Base-by-base conservation (phyloP, 371 early-diverging fungal genomes). In the Apophysomyces ossiformis region DNA sequence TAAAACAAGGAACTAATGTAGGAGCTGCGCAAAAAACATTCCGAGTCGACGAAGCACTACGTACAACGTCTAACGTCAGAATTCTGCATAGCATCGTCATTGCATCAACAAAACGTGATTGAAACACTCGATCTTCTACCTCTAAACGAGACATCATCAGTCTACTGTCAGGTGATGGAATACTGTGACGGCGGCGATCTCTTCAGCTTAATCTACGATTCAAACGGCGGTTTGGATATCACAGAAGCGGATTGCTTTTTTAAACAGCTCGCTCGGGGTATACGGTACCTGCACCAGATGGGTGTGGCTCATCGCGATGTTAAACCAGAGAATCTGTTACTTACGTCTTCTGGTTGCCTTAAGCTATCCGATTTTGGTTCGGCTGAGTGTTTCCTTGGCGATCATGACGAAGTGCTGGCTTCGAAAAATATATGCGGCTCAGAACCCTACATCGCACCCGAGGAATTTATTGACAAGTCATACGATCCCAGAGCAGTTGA, bases 331-430 rank as follows among this genome's bases (percentile, higher is more conserved):
- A 92, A 93, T 64, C 65, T 91, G 67, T 79, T 97, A 4, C 71
- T 97, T 15, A 91, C 89, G 18, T 72, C 83, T 15, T 70, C 81
- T 41, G 94, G 95, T 1, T 90, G 93, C 67, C 81, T 95, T 68
- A 95, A 95, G 75, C 91, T 96, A 57, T 86, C 94, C 1, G 95
- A 96, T 68, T 95, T 96, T 82, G 96, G 96, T 37, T 73, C 75
- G 45, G 77, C 82, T 9, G 81, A 82, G 13, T 78, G 80, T 38
- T 74, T 82, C 58, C 70, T 70, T 41, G 70, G 74, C 0, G 71
- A 72, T 67, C 72, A 75, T 43, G 68, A 69, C 21, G 71, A 77
- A n/a, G 65, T 65, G 11, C 44, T 64, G 35, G 64, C 63, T 26
- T 64, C 70, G 32, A 73, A 71, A 44, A 86, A 85, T 37, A 68